Evolutionary conservation across 169 alveolate species (phyloP), one percentile per base, ranked within the genome.

Genomic region (Plasmodium gonderi): DNA sequence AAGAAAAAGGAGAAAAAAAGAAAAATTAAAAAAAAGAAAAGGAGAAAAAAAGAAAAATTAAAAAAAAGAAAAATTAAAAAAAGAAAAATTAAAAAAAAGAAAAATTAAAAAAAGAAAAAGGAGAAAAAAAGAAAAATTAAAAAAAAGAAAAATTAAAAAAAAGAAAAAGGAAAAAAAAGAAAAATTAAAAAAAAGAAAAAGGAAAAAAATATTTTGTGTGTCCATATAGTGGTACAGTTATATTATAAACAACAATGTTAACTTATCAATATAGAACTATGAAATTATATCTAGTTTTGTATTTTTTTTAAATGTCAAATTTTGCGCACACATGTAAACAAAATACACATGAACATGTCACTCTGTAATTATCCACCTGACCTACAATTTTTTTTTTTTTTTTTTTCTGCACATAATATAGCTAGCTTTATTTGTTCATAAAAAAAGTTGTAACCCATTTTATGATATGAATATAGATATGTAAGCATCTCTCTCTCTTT

Each of bases 361-460:
- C 33, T 23, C 26, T 20, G 40, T 29, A 3, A 60, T 60, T 60
- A 20, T 60, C 26, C 72, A 60, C 72, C 36, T 60, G 72, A 60
- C 40, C 72, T 60, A 36, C 40, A 12, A 1, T 51, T 51, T n/a
- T 51, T 51, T 54, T 54, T 54, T 17, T 54, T 49, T 49, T 60
- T 60, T 60, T 60, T 60, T 60, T 60, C 26, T 23, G 7, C 72
- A 23, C 17, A 4, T 36, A 23, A 60, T 23, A 60, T 60, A 23
- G 72, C 72, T 60, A 60, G 36, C 72, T 60, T n/a, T n/a, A n/a
- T n/a, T n/a, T 23, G 72, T 60, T 60, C 72, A 60, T 60, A 60
- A 29, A 60, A 60, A 60, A 60, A 60, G 8, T 60, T 20, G 72
- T 60, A 36, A 60, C 72, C 72, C 72, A 29, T 60, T 23, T 20